A percentile compares a stretch with the other conserved stretches of the same genome.
phyloP scores from a whole-genome alignment of 257 asterid genomes.

The Dorcoceras hygrometricum region DNA sequence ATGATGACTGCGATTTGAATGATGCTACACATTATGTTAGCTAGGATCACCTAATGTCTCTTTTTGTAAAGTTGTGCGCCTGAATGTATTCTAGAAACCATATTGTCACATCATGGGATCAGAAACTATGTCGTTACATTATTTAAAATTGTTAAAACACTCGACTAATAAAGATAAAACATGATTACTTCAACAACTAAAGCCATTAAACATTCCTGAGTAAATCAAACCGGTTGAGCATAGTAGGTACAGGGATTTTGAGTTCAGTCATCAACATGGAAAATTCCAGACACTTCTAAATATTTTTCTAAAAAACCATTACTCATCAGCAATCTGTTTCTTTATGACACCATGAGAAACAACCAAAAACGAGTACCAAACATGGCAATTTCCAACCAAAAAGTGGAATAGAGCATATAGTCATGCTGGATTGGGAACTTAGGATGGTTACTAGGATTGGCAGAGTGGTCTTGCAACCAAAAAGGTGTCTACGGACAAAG shows the following conservation, averaged over 20 bases:
- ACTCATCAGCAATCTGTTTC: neutral
- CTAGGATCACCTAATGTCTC: neutral
- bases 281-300: too few relatives aligned
- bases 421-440: neutral
- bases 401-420: neutral
- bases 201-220: neutral
- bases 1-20: too few relatives aligned
- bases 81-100: neutral
- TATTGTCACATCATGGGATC: neutral
- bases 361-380: neutral
- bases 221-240: neutral
- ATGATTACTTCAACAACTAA: neutral
- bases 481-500: neutral
- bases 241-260: neutral
- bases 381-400: neutral
- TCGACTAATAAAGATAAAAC: neutral
- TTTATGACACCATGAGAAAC: neutral
- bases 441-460: constrained; percentile 21
- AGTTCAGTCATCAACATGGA: neutral
- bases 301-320: too few relatives aligned
- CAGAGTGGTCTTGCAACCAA: constrained; percentile 38
- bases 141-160: too few relatives aligned
- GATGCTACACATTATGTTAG: neutral
- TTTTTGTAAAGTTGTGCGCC: neutral
- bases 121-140: too few relatives aligned